A percentile compares a stretch with the other conserved stretches of the same genome.
Conservation (phyloP, 305 asterid species). For the Fraxinus nigra region DNA sequence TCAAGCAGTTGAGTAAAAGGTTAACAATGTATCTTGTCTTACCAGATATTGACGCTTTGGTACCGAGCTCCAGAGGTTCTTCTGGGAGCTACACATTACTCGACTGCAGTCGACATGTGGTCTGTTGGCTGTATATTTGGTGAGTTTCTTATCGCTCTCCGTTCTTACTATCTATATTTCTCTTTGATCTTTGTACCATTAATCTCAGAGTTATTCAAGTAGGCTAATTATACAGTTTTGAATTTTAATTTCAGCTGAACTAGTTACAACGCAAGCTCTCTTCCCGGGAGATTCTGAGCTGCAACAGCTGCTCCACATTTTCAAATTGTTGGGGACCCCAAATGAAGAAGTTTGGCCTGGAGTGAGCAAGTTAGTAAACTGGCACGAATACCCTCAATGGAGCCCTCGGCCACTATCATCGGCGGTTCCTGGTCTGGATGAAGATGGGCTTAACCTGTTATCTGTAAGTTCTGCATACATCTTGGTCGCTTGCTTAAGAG, state of each 20-base stretch:
- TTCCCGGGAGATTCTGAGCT: slow-evolving; percentile 96
- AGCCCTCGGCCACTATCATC: slow-evolving; percentile 66
- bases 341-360: slow-evolving; percentile 91
- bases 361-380: slow-evolving; percentile 77
- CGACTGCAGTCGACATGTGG: slow-evolving; percentile 98
- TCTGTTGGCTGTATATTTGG: slow-evolving; percentile 97
- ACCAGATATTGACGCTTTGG: slow-evolving; percentile 96
- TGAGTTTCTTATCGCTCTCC: slow-evolving; percentile 22
- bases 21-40: not conserved
- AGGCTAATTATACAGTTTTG: not conserved
- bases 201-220: not conserved
- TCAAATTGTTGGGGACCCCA: slow-evolving; percentile 92
- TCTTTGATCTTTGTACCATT: not conserved
- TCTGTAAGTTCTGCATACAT: slow-evolving; percentile 37
- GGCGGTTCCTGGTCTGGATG: slow-evolving; percentile 75
- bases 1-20: not conserved
- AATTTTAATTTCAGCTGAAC: slow-evolving; percentile 60
- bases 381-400: slow-evolving; percentile 99
- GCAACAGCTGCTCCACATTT: slow-evolving; percentile 94
- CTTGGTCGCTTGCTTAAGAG: not conserved
- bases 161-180: not conserved
- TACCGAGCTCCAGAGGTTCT: slow-evolving; percentile 99
- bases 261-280: slow-evolving; percentile 80
- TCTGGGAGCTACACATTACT: slow-evolving; percentile 90
- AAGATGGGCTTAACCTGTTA: slow-evolving; percentile 66